A percentile compares a stretch with the other conserved stretches of the same genome.
These are phyloP conservation scores for Amesomyces nigricolor DNA, from an alignment of 2,329 filamentous ascomycete genomes.

Conservation along the genomic window DNA sequence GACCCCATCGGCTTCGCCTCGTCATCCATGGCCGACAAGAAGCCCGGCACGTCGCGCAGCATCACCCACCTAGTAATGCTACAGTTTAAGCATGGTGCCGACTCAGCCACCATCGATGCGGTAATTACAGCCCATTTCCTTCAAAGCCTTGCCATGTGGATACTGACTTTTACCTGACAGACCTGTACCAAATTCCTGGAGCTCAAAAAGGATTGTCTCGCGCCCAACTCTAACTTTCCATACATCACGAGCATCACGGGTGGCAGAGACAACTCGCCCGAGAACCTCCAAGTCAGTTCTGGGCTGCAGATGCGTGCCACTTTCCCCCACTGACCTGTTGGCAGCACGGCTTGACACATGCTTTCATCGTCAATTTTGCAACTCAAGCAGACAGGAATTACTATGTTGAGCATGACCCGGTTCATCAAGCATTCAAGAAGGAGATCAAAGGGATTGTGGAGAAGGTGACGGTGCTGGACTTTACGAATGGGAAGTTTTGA, in stretches of 20 bases:
- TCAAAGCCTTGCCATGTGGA: not conserved
- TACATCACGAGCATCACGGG: conserved; percentile 57
- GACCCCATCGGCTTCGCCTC: conserved; percentile 21
- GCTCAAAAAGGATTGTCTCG: conserved; percentile 53
- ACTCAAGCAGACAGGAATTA: conserved; percentile 38
- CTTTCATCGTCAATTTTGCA: conserved; percentile 38
- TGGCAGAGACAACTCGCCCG: conserved; percentile 56
- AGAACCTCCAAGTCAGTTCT: conserved; percentile 51
- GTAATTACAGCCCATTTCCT: not conserved
- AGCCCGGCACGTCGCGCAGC: conserved; percentile 1
- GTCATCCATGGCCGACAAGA: conserved; percentile 6
- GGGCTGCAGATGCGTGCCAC: too few species aligned
- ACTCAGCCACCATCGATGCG: conserved; percentile 11
- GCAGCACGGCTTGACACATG: conserved; percentile 39
- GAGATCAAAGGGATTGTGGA: conserved; percentile 31
- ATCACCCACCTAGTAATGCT: conserved; percentile 23
- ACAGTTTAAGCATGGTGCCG: conserved; percentile 19
- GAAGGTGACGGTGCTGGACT: conserved; percentile 38
- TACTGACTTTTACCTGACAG: not conserved
- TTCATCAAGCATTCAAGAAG: conserved; percentile 35
- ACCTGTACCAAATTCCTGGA: conserved; percentile 42
- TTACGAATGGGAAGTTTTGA: conserved; percentile 16
- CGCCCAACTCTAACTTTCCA: conserved; percentile 50
- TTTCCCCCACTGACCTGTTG: conserved; percentile 5
- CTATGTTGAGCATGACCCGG: conserved; percentile 37